Evolutionary conservation across 495 filamentous ascomycete genomes (phyloP), one percentile per base, ranked within the genome.

Genomic region (Chaetomium tenue): DNA sequence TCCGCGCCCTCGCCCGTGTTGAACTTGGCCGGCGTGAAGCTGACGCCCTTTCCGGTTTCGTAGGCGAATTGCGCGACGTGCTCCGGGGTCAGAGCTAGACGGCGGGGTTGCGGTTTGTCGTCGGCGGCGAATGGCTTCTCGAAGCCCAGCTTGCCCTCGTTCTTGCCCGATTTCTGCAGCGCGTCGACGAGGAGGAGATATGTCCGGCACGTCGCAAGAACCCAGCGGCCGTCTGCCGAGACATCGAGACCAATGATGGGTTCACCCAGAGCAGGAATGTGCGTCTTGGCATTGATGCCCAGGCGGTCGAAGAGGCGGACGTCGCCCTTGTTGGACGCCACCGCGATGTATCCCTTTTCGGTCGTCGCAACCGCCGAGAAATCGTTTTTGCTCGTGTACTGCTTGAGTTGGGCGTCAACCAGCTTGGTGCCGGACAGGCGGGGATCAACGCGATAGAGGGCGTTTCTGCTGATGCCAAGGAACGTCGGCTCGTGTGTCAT

Each of bases 1-100:
- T 85, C 76, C 28, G 81, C 76, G 63, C 91, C 89, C 61, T 90
- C 79, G 68, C 93, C 92, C 3, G 91, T 95, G 75, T 98, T 98
- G 82, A 98, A 98, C 61, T 88, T 90, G 22, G 94, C 94, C 0
- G 87, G 84, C 0, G 94, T 98, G 77, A 98, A 98, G 23, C 87
- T 83, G 18, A 98, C 80, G 2, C 91, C 88, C 57, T 86, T 82
- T 65, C 91, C 90, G 13, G 94, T 97, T 78, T 98, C 94, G 76
- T 96, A 88, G 73, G 93, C 90, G 81, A 98, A 97, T 73, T 98
- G 94, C 0, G 94, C 94, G 40, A 98, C 90, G 73, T 98, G 94
- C 28, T 86, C 83, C 0, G 94, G 95, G 53, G 88, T 90, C 20
- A 98, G 79, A 37, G 88, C 91, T 15, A 98, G 86, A 67, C 94